These are phyloP conservation scores for Penicillium cosmopolitanum DNA, from an alignment of 495 filamentous ascomycete species.

Conservation along the genomic window DNA sequence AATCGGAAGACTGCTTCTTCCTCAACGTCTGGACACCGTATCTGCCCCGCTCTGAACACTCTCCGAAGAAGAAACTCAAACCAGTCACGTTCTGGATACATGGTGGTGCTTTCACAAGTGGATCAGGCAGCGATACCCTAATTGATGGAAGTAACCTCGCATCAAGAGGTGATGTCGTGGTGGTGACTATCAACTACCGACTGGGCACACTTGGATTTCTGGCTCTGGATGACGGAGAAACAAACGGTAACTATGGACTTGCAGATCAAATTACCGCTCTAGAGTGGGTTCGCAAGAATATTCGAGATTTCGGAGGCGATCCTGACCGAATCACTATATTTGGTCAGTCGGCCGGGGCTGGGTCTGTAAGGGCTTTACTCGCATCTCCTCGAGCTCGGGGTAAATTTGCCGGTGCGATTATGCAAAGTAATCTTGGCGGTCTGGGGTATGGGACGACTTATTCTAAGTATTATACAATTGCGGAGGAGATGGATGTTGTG, in stretches of 20 bases:
- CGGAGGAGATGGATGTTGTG: conserved; percentile 30
- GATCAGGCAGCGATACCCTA: conserved; percentile 38
- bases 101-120: conserved; percentile 49
- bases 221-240: conserved; percentile 24
- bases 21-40: conserved; percentile 54
- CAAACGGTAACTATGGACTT: conserved; percentile 42
- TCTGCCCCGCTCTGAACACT: conserved; percentile 35
- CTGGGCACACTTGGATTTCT: conserved; percentile 44
- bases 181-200: conserved; percentile 50
- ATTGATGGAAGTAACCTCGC: conserved; percentile 48
- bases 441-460: conserved; percentile 53
- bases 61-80: conserved; percentile 26
- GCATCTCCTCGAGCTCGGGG: conserved; percentile 38
- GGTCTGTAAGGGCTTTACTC: conserved; percentile 44
- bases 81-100: conserved; percentile 54
- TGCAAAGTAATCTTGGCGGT: conserved; percentile 51
- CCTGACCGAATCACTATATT: conserved; percentile 57
- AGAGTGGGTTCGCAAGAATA: conserved; percentile 38
- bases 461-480: conserved; percentile 49
- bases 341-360: conserved; percentile 56
- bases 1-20: conserved; percentile 41
- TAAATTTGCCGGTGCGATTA: conserved; percentile 44
- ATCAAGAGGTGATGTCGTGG: conserved; percentile 48
- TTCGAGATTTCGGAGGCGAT: conserved; percentile 48
- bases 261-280: conserved; percentile 43